Conservation (phyloP, 2,329 filamentous ascomycete species). For the Pseudocercospora eumusae region DNA sequence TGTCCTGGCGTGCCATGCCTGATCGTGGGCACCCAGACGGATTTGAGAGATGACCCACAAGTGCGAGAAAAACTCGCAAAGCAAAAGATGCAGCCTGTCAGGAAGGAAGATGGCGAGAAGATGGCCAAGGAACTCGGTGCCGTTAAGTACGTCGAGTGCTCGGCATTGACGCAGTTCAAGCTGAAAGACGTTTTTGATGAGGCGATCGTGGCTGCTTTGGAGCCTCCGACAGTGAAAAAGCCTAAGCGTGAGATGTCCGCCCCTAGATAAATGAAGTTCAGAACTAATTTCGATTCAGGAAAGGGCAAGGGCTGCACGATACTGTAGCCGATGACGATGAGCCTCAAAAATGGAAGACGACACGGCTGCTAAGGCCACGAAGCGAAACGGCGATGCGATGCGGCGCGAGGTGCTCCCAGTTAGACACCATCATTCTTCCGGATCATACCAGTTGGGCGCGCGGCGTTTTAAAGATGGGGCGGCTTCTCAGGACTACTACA, state of each 20-base stretch:
- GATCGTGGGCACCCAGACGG: constrained; percentile 96
- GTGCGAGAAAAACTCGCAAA: constrained; percentile 90
- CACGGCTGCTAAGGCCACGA: not conserved
- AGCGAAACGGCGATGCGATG: constrained; percentile 6
- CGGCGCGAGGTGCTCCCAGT: constrained; percentile 21
- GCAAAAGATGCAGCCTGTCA: constrained; percentile 93
- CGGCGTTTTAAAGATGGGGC: constrained; percentile 25
- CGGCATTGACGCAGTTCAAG: constrained; percentile 95
- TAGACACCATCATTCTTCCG: constrained; percentile 21
- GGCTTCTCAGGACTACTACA: constrained; percentile 21
- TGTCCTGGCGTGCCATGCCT: constrained; percentile 96
- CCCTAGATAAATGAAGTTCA: not conserved
- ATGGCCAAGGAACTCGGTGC: constrained; percentile 98
- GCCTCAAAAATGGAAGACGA: not conserved
- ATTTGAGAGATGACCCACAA: constrained; percentile 84
- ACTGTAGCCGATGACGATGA: constrained; percentile 31
- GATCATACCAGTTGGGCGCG: constrained; percentile 27
- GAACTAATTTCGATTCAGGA: constrained; percentile 24
- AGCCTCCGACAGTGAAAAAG: constrained; percentile 83
- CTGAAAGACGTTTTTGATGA: constrained; percentile 99
- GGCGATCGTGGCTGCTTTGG: constrained; percentile 94
- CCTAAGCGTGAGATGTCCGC: constrained; percentile 35
- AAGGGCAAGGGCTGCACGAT: constrained; percentile 41
- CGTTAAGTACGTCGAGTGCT: constrained; percentile 99
- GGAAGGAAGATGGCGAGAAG: constrained; percentile 86